Evolutionary conservation across 2,329 filamentous ascomycete genomes (phyloP), one percentile per base, ranked within the genome.

Genomic region (Penicillium sp.): DNA sequence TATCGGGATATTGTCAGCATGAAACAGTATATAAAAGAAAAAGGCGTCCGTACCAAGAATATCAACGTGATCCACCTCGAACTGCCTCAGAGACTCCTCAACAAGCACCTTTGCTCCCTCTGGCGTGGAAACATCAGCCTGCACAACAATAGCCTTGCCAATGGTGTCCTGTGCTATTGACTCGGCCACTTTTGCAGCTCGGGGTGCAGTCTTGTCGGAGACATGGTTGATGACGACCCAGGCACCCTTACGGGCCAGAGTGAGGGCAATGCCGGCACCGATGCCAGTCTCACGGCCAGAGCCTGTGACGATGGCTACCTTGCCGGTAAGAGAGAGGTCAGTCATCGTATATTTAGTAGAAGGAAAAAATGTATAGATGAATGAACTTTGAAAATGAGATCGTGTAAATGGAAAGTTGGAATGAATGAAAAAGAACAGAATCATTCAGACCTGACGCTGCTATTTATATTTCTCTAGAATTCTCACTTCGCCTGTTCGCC

Each of bases 241-340:
- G 45, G 62, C 68, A 48, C 61, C 65, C 59, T 61, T 67, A 45
- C 60, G 64, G 55, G 69, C 67, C 16, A 71, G 53, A 18, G 65
- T 61, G 21, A 56, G 55, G 3, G 69, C 71, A 47, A 73, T 72
- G 18, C 63, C 68, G 9, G 69, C 68, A 11, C 71, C 71, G 45
- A 73, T 71, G 12, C 71, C 71, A 28, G 62, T 65, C 42, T 71
- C 66, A 14, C 67, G 66, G 16, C 69, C 70, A n/a, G 71, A 71
- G 11, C 71, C 71, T 1, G 70, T 73, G 18, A 73, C 60, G n/a
- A 74, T 62, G 49, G 70, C 71, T n/a, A 68, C 64, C 58, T 71
- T 71, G 45, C 68, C 69, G n/a, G 61, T 61, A 40, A 73, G 64
- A 30, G 60, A 66, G n/a, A 70, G 63, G 7, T 63, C 66, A 49